Percentiles rank a stretch among this genome's conserved stretches.
These are phyloP conservation scores for Harringtonia aguacate DNA, from an alignment of 2,329 filamentous ascomycete species.

Conservation along the genomic window DNA sequence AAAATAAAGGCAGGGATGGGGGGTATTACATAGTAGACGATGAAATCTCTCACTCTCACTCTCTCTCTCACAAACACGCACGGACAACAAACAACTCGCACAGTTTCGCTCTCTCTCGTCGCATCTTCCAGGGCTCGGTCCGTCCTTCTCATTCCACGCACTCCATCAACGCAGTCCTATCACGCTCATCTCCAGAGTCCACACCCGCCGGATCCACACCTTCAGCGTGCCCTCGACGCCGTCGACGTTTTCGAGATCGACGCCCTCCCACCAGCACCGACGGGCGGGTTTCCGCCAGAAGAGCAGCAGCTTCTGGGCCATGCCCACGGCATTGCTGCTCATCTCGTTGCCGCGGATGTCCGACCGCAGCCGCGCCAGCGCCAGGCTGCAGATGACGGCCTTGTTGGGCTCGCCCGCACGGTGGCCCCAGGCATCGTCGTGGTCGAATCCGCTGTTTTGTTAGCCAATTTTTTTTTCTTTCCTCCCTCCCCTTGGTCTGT, in stretches of 20 bases:
- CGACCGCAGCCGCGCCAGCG: slow-evolving; percentile 81
- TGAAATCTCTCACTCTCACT: too few relatives aligned
- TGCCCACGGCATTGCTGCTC: slow-evolving; percentile 74
- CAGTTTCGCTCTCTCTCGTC: too few relatives aligned
- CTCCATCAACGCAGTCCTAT: slow-evolving; percentile 73
- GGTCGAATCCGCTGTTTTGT: slow-evolving; percentile 73
- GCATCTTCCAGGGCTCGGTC: too few relatives aligned
- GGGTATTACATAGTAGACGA: too few relatives aligned
- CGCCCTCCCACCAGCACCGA: slow-evolving; percentile 98
- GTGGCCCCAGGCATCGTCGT: slow-evolving; percentile 92
- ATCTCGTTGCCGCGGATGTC: slow-evolving; percentile 75
- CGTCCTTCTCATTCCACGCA: too few relatives aligned
- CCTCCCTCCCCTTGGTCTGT: too few relatives aligned
- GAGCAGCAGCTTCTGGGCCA: slow-evolving; percentile 94
- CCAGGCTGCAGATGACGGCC: slow-evolving; percentile 94
- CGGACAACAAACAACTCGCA: too few relatives aligned
- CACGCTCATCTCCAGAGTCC: slow-evolving; percentile 97
- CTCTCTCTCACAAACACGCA: too few relatives aligned
- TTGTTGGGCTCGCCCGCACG: slow-evolving; percentile 97
- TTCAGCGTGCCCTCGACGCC: slow-evolving; percentile 88
- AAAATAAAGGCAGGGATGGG: too few relatives aligned
- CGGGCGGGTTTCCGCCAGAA: slow-evolving; percentile 98
- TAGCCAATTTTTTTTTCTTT: too few relatives aligned
- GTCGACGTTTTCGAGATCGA: slow-evolving; percentile 81
- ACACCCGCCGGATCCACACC: slow-evolving; percentile 96